A percentile compares a stretch with the other conserved stretches of the same genome.
Evolutionary conservation across 306 rosid genomes (phyloP).

Genomic region (Vigna mungo): DNA sequence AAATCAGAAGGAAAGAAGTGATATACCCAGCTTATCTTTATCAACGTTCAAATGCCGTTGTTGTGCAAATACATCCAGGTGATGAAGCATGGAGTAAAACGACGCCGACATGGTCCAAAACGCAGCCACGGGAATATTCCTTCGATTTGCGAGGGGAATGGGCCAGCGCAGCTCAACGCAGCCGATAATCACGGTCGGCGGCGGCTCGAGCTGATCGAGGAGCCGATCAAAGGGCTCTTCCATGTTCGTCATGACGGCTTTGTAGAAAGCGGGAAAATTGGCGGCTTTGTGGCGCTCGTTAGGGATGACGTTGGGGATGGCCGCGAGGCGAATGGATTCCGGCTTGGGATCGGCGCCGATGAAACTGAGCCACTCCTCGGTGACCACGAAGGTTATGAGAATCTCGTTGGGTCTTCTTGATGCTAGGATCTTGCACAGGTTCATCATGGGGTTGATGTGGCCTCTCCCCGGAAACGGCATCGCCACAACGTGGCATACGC

Average conservation of each 20-base stretch:
- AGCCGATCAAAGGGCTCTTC: conserved; percentile 57
- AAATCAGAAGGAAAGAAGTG: neutral
- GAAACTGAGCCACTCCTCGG: conserved; percentile 61
- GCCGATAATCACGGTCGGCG: conserved; percentile 40
- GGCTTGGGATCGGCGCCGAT: conserved; percentile 54
- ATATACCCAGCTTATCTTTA: conserved; percentile 21
- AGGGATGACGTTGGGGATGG: conserved; percentile 63
- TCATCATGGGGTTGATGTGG: conserved; percentile 74
- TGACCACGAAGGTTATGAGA: conserved; percentile 57
- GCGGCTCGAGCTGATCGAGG: conserved; percentile 52
- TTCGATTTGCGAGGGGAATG: conserved; percentile 34
- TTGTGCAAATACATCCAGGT: conserved; percentile 27
- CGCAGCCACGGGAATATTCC: conserved; percentile 52
- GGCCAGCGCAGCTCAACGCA: conserved; percentile 52
- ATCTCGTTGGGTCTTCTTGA: conserved; percentile 29
- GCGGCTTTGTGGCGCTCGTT: conserved; percentile 43
- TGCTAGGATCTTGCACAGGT: conserved; percentile 56
- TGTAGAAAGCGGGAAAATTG: conserved; percentile 41
- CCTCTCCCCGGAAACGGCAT: conserved; percentile 62
- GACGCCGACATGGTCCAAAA: conserved; percentile 62
- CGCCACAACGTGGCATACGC: conserved; percentile 58
- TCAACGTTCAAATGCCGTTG: neutral
- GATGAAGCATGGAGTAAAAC: conserved; percentile 36
- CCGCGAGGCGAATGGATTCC: conserved; percentile 45
- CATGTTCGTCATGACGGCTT: conserved; percentile 54